These are phyloP conservation scores for Solanum sitiens DNA, from an alignment of 257 asterid genomes.

Conservation along the genomic window DNA sequence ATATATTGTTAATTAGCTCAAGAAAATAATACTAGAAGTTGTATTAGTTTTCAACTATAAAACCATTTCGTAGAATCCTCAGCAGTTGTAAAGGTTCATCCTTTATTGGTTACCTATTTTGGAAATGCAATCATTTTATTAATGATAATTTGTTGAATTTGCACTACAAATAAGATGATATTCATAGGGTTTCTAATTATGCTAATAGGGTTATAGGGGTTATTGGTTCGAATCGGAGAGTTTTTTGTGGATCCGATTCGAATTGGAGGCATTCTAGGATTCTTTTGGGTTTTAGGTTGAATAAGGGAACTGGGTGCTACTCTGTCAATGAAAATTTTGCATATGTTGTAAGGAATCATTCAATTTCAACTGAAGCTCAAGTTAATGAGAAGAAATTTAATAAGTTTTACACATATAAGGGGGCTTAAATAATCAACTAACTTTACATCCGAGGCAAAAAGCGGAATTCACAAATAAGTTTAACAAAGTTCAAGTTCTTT, in stretches of 20 bases:
- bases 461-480: too few relatives aligned
- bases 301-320: conserved; percentile 6
- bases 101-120: conserved; percentile 33
- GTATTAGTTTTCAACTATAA: conserved; percentile 47
- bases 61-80: conserved; percentile 41
- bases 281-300: conserved; percentile 20
- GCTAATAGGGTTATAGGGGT: conserved; percentile 16
- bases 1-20: background rate
- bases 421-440: conserved; percentile 12
- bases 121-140: conserved; percentile 13
- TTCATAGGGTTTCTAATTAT: conserved; percentile 3
- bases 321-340: conserved; percentile 41
- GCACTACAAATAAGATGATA: conserved; percentile 14
- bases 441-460: too few relatives aligned
- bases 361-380: conserved; percentile 42
- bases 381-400: conserved; percentile 39
- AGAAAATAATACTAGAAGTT: conserved; percentile 35
- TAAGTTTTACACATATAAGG: conserved; percentile 57
- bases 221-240: conserved; percentile 24
- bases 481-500: too few relatives aligned
- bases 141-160: conserved; percentile 28
- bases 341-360: conserved; percentile 48
- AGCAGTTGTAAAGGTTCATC: conserved; percentile 36
- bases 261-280: conserved; percentile 34
- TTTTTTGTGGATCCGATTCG: conserved; percentile 41